Base-by-base conservation (phyloP, 768 basidiomycete species). In the Leccinum boreale region DNA sequence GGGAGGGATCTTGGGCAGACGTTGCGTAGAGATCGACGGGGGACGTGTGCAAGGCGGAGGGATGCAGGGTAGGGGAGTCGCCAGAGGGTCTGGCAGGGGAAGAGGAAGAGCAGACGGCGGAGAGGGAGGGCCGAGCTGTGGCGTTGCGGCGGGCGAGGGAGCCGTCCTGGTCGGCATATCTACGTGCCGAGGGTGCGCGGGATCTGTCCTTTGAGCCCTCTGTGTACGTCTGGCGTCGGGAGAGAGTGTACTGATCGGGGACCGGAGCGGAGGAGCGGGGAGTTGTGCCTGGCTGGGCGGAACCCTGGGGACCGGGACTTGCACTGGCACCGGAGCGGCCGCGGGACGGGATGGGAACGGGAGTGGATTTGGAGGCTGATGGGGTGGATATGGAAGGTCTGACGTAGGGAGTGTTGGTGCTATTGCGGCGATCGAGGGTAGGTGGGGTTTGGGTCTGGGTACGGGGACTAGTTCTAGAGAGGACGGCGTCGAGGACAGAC, bases 111-210 rank as follows among this genome's bases (percentile, higher is more conserved):
- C 78, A 73, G 2, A 78, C 70, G n/a, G 50, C 78, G 65, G 58
- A 78, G 71, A 55, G 78, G 74, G 58, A 79, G 65, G 54, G 81
- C 68, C 84, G 79, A 23, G 68, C 65, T 39, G 80, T 75, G 44
- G 76, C 72, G 51, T 80, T 81, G 51, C 81, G 79, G 19, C 80
- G 79, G 29, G 79, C 68, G 31, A 76, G 58, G 23, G 79, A 71
- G 19, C 73, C 71, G 12, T 83, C 85, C 35, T 87, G 73, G 57
- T 90, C 87, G 39, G 79, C 60, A 52, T 79, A 73, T 71, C 82
- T 87, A 21, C 85, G 83, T 61, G 75, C 78, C 1, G 88, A 85
- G 11, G 87, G 86, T 6, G 85, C 78, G 61, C 85, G 81, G 1
- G 81, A 74, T 8, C 82, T 83, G 29, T 84, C 81, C 24, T 81